Percentiles rank a stretch among this genome's conserved stretches.
Conservation (phyloP, 768 basidiomycete species). For the Nevesoporus exiguus region DNA sequence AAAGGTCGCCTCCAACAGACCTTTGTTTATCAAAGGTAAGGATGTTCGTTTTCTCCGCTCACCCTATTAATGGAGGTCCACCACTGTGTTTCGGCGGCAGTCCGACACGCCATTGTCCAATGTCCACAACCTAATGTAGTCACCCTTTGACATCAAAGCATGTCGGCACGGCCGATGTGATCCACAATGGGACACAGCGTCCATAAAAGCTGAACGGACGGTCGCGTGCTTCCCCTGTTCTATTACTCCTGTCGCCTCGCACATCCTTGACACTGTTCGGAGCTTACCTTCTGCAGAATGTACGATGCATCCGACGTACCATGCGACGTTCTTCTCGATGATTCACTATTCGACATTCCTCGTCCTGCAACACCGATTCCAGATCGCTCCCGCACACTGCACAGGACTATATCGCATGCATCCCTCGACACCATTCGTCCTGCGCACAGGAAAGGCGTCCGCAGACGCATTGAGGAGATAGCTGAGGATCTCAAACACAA, state of each 20-base stretch:
- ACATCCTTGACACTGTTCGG: background rate
- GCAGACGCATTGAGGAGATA: constrained; percentile 14
- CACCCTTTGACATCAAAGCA: constrained; percentile 8
- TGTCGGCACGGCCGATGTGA: background rate
- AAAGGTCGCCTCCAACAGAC: too few species aligned
- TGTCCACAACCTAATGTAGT: background rate
- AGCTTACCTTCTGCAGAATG: constrained; percentile 1
- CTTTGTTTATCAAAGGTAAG: too few species aligned
- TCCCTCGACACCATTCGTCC: constrained; percentile 18
- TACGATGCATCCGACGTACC: background rate
- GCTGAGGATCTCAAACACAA: constrained; percentile 4
- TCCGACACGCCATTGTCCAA: background rate
- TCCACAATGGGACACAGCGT: constrained; percentile 6
- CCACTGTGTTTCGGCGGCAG: background rate
- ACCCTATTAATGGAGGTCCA: background rate
- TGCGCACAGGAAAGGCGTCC: constrained; percentile 5
- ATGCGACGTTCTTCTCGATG: background rate
- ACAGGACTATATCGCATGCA: constrained; percentile 17
- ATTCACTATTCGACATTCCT: background rate
- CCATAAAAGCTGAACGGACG: constrained; percentile 2
- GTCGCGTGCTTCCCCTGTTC: background rate
- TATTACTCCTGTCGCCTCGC: background rate
- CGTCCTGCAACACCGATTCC: constrained; percentile 4
- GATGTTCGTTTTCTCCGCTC: background rate
- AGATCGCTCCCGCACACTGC: constrained; percentile 5